Evolutionary conservation across 1,139 yeast species (phyloP).

Genomic region (Yamadazyma aaseri): DNA sequence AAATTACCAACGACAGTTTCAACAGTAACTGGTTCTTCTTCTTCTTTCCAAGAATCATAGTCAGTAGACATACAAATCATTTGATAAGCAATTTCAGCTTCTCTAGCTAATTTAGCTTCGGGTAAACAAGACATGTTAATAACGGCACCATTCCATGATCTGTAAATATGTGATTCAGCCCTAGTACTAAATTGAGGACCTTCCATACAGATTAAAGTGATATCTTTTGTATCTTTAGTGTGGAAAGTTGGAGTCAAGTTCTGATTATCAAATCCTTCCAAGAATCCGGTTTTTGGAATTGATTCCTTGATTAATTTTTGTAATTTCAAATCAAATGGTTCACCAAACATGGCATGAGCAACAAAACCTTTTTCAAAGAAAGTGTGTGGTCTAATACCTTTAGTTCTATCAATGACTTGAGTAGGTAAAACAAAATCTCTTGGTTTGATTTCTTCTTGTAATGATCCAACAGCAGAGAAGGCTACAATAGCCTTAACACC

Average conservation of each 20-base stretch:
- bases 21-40: conserved; percentile 94
- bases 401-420: conserved; percentile 94
- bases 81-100: conserved; percentile 94
- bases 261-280: conserved; percentile 47
- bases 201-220: conserved; percentile 93
- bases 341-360: conserved; percentile 97
- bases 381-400: conserved; percentile 88
- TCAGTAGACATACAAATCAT: conserved; percentile 99
- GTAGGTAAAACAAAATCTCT: conserved; percentile 94
- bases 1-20: conserved; percentile 92
- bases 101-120: conserved; percentile 93
- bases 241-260: conserved; percentile 49
- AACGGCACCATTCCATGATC: conserved; percentile 89
- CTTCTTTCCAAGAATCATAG: conserved; percentile 97
- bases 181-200: conserved; percentile 98
- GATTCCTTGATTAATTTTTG: conserved; percentile 62
- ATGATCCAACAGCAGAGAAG: conserved; percentile 94
- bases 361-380: conserved; percentile 92
- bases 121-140: conserved; percentile 97
- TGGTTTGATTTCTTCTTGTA: conserved; percentile 85
- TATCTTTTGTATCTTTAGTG: conserved; percentile 60
- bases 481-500: conserved; percentile 90
- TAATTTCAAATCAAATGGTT: conserved; percentile 83
- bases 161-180: conserved; percentile 90
- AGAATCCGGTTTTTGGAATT: conserved; percentile 49